phyloP scores from a whole-genome alignment of 1,284 basidiomycete genomes.

The Ganoderma boninense region DNA sequence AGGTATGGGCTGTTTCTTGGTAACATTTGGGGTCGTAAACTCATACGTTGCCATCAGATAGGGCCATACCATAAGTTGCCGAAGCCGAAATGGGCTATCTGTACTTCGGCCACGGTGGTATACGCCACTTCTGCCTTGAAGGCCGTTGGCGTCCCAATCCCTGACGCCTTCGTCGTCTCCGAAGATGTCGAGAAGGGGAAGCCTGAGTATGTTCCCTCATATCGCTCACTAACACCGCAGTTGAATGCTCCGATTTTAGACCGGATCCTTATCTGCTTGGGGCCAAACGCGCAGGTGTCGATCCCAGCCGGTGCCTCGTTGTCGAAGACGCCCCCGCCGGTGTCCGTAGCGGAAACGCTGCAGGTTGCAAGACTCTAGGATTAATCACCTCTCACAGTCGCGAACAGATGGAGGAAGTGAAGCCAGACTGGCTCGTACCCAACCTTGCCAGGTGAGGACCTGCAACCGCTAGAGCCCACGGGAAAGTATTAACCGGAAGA shows the following conservation, averaged over 20 bases:
- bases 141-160: constrained; percentile 60
- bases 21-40: background rate
- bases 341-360: constrained; percentile 75
- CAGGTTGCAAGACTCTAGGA: constrained; percentile 83
- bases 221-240: background rate
- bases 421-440: constrained; percentile 69
- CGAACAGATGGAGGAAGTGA: constrained; percentile 64
- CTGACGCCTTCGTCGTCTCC: constrained; percentile 77
- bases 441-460: constrained; percentile 63
- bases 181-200: constrained; percentile 86
- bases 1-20: constrained; percentile 44
- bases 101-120: constrained; percentile 70
- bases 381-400: constrained; percentile 81
- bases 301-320: constrained; percentile 76
- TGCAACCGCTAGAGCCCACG: too few relatives aligned
- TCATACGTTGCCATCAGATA: constrained; percentile 47
- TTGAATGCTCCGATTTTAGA: constrained; percentile 50
- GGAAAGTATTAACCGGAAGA: background rate
- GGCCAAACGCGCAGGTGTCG: constrained; percentile 67
- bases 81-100: constrained; percentile 70
- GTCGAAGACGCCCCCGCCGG: constrained; percentile 90
- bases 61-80: constrained; percentile 52
- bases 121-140: constrained; percentile 66
- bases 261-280: constrained; percentile 89
- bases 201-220: constrained; percentile 61